Evolutionary conservation across 106 monocot genomes (phyloP).

Genomic region (Dioscorea dumetorum): DNA sequence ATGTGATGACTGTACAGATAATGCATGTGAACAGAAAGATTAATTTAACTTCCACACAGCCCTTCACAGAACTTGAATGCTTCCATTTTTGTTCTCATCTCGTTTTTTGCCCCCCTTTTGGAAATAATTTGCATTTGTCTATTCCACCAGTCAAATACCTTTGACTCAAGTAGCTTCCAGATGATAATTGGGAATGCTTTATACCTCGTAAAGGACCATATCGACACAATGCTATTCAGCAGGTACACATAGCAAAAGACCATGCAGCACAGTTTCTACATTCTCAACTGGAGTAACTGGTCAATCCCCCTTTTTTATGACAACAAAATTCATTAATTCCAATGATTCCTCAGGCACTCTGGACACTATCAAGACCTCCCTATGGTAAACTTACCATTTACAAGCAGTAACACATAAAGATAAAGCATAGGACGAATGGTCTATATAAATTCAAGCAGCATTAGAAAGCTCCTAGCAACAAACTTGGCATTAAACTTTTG

Average conservation of each 20-base stretch:
- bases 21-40: no score
- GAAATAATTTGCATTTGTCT: no score
- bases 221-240: slow-evolving; percentile 68
- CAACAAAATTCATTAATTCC: slow-evolving; percentile 47
- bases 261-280: slow-evolving; percentile 20
- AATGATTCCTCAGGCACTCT: slow-evolving; percentile 56
- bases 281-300: slow-evolving; percentile 14
- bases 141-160: slow-evolving; percentile 27
- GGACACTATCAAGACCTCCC: slow-evolving; percentile 28
- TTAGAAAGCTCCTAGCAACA: no score
- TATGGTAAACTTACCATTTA: background rate
- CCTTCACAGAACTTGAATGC: no score
- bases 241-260: slow-evolving; percentile 60
- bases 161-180: slow-evolving; percentile 50
- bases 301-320: slow-evolving; percentile 57
- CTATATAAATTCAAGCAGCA: no score
- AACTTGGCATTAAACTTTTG: no score
- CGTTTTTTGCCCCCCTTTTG: background rate
- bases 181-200: background rate
- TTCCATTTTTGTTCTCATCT: background rate
- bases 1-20: no score
- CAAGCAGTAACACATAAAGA: no score
- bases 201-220: slow-evolving; percentile 82
- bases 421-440: no score
- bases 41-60: no score